Evolutionary conservation across 1,284 basidiomycete genomes (phyloP).

Genomic region (Xerocomus alliaceus): DNA sequence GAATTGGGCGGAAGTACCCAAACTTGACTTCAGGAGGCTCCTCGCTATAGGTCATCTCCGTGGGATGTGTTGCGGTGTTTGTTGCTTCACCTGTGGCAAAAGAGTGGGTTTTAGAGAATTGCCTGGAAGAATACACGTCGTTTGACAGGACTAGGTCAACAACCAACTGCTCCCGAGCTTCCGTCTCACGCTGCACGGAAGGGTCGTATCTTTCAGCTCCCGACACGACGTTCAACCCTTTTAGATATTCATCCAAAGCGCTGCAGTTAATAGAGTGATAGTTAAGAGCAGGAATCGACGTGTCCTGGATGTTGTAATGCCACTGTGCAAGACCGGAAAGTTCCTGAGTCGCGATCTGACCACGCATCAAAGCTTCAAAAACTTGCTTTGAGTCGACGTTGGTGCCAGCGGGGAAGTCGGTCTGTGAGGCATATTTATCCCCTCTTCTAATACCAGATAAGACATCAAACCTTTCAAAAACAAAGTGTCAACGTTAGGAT

Average conservation of each 20-base stretch:
- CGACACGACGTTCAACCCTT: constrained; percentile 49
- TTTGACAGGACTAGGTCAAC: constrained; percentile 67
- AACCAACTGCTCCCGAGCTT: constrained; percentile 64
- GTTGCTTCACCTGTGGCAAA: constrained; percentile 42
- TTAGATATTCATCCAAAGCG: constrained; percentile 47
- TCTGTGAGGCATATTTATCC: constrained; percentile 48
- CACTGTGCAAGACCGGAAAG: constrained; percentile 55
- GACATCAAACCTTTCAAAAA: constrained; percentile 61
- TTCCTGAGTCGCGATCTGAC: constrained; percentile 50
- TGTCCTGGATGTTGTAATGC: constrained; percentile 56
- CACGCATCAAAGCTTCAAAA: constrained; percentile 58
- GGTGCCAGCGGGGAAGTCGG: constrained; percentile 63
- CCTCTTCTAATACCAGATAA: constrained; percentile 59
- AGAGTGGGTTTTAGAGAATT: constrained; percentile 42
- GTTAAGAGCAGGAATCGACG: constrained; percentile 51
- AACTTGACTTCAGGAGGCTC: constrained; percentile 63
- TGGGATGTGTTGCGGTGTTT: constrained; percentile 55
- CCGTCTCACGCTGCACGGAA: constrained; percentile 55
- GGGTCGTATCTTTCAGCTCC: constrained; percentile 44
- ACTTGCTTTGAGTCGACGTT: constrained; percentile 56
- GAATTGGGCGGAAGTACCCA: constrained; percentile 62
- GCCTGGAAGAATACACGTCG: constrained; percentile 58
- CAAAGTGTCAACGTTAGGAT: not conserved
- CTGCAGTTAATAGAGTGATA: constrained; percentile 45
- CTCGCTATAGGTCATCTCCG: constrained; percentile 59